These are phyloP conservation scores for Coprinopsis cinerea DNA, from an alignment of 768 basidiomycete species.

Conservation along the genomic window DNA sequence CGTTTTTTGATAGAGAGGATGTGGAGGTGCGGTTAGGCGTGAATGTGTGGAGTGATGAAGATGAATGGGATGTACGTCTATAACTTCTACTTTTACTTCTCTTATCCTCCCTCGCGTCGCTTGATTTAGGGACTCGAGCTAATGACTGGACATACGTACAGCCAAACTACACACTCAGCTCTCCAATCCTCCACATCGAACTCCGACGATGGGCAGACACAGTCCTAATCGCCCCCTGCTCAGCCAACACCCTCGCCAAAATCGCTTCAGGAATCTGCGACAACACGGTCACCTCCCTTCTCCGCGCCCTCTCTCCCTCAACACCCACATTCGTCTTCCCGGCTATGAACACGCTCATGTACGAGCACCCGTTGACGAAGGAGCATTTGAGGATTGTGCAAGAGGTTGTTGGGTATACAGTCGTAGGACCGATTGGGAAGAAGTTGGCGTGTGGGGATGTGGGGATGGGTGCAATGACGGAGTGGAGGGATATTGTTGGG, in stretches of 20 bases:
- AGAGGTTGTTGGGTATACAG: slow-evolving; percentile 71
- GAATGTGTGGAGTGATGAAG: slow-evolving; percentile 81
- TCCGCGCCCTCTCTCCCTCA: slow-evolving; percentile 76
- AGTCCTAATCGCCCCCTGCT: slow-evolving; percentile 92
- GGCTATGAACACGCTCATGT: slow-evolving; percentile 99
- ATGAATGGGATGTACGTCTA: slow-evolving; percentile 88
- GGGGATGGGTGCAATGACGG: slow-evolving; percentile 95
- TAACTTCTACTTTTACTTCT: too few relatives aligned
- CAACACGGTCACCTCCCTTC: slow-evolving; percentile 80
- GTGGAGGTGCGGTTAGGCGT: slow-evolving; percentile 47
- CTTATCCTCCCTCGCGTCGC: too few relatives aligned
- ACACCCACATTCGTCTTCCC: slow-evolving; percentile 91
- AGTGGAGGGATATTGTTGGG: slow-evolving; percentile 86
- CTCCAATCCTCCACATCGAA: slow-evolving; percentile 96
- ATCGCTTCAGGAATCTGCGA: slow-evolving; percentile 87
- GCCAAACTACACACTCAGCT: slow-evolving; percentile 72
- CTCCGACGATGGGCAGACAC: slow-evolving; percentile 92
- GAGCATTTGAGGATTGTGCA: slow-evolving; percentile 73
- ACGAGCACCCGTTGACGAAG: slow-evolving; percentile 84
- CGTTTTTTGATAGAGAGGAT: slow-evolving; percentile 62
- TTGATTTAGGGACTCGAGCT: too few relatives aligned
- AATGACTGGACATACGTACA: slow-evolving; percentile 28
- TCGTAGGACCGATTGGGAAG: slow-evolving; percentile 88
- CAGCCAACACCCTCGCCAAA: slow-evolving; percentile 94
- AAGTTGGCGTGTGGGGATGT: slow-evolving; percentile 86